phyloP scores from a whole-genome alignment of 2,329 filamentous ascomycete species.

The Neocatenulostroma microsporum region DNA sequence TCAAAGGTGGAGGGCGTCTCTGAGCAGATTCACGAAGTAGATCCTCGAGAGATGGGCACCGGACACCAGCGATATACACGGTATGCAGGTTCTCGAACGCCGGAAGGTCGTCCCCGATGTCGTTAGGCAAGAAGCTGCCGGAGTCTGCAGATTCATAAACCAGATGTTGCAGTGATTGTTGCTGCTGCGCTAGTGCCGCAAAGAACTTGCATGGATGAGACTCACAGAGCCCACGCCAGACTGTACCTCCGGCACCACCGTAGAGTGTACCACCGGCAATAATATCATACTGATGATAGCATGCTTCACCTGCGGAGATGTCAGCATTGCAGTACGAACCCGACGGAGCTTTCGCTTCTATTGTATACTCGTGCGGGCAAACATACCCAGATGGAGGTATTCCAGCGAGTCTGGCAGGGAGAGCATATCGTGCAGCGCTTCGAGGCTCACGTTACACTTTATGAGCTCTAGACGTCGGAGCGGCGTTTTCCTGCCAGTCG shows the following conservation, averaged over 20 bases:
- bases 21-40: no score
- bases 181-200: not conserved
- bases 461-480: conserved; percentile 1
- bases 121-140: no score
- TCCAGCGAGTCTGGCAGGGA: conserved; percentile 1
- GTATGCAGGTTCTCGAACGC: not conserved
- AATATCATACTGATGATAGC: no score
- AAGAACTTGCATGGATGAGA: no score
- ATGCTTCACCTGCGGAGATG: no score
- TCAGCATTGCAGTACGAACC: no score
- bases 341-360: no score
- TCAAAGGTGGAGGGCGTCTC: no score
- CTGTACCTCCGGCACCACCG: no score
- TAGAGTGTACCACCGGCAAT: no score
- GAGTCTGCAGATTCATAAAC: no score
- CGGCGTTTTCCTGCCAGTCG: not conserved
- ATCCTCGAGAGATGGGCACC: not conserved
- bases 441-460: conserved; percentile 2
- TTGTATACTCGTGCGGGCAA: not conserved
- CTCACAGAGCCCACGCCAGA: no score
- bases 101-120: not conserved
- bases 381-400: conserved; percentile 2
- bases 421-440: not conserved
- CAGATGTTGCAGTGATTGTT: not conserved
- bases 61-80: not conserved